phyloP scores from a whole-genome alignment of 164 flowering plant genomes.

The Hamamelis virginiana region DNA sequence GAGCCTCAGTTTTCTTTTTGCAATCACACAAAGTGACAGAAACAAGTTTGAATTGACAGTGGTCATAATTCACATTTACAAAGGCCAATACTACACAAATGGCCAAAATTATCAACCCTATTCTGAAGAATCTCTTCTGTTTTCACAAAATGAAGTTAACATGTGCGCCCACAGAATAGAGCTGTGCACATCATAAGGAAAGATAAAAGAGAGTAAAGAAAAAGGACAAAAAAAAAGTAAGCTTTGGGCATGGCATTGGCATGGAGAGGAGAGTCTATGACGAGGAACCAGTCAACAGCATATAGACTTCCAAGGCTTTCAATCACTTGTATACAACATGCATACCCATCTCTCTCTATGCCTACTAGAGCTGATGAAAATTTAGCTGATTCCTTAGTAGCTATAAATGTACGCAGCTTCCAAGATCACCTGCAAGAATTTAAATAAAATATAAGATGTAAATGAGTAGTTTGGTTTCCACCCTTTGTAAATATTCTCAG shows the following conservation, averaged over 20 bases:
- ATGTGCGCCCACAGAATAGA: too few species aligned
- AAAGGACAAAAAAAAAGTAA: background rate
- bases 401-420: background rate
- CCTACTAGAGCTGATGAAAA: background rate
- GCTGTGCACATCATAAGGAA: too few species aligned
- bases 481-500: too few species aligned
- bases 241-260: background rate
- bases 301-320: background rate
- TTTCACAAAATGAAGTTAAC: too few species aligned
- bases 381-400: background rate
- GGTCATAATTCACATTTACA: conserved; percentile 1
- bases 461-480: too few species aligned
- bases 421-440: conserved; percentile 5
- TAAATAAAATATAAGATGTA: background rate
- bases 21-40: background rate
- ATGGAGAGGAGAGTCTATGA: too few species aligned
- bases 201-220: too few species aligned
- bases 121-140: background rate
- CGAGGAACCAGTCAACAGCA: background rate
- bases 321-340: conserved; percentile 2
- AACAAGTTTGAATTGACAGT: background rate
- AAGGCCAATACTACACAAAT: background rate
- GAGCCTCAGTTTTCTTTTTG: too few species aligned
- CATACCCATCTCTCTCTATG: background rate
- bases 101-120: conserved; percentile 1